phyloP scores from a whole-genome alignment of 441 rosid species.

The Brassica hybrid region DNA sequence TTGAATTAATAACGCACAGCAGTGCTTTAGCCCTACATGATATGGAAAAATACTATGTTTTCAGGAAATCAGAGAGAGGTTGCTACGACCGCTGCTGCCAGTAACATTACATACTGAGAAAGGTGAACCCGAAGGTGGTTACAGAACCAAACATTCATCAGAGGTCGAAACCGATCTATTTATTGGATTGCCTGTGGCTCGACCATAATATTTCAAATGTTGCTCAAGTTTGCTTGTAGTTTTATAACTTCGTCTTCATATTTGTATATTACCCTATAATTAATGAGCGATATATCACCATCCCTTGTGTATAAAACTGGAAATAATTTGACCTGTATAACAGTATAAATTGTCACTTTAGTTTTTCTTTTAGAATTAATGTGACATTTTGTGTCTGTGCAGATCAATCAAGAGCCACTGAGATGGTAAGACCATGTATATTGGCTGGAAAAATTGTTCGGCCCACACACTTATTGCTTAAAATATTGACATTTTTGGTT shows the following conservation, averaged over 20 bases:
- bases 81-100: conserved; percentile 22
- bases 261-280: background rate
- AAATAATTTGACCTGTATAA: conserved; percentile 16
- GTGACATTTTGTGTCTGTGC: conserved; percentile 2
- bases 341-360: conserved; percentile 2
- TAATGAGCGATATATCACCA: background rate
- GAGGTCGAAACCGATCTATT: conserved; percentile 36
- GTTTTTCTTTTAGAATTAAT: background rate
- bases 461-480: background rate
- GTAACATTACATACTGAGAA: conserved; percentile 5
- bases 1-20: background rate
- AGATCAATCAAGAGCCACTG: background rate
- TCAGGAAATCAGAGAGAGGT: conserved; percentile 33
- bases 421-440: background rate
- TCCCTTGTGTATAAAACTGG: conserved; percentile 9
- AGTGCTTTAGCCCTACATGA: background rate
- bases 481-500: background rate
- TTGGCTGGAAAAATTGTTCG: background rate
- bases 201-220: conserved; percentile 14
- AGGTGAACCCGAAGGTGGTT: conserved; percentile 13
- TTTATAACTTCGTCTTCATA: conserved; percentile 7
- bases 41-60: background rate
- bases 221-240: background rate
- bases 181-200: conserved; percentile 30
- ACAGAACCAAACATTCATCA: conserved; percentile 34